Evolutionary conservation across 1,284 basidiomycete genomes (phyloP), one percentile per base, ranked within the genome.

Genomic region (Ustilago tritici): DNA sequence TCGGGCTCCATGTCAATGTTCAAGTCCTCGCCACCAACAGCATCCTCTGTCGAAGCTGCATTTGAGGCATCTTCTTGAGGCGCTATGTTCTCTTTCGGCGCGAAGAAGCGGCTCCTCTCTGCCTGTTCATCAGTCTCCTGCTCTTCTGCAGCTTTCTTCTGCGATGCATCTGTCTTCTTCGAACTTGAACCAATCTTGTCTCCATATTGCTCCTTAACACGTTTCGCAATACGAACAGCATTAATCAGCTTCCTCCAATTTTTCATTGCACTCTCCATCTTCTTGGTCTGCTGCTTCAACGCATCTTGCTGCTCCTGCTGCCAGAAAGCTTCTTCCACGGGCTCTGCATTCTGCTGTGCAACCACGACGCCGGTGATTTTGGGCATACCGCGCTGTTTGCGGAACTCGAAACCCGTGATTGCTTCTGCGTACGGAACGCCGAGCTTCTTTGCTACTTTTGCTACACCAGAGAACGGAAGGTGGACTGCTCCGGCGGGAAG

Each of bases 401-500:
- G 93, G 88, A 99, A 99, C 87, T 98, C 96, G 86, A 99, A 99
- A 14, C 95, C 93, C 57, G 91, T 93, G 87, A 94, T 95, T 78
- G 97, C 95, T 87, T 99, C 96, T 32, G 95, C 95, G 87, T 91
- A 94, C 86, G 94, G 92, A 61, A 98, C 91, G 3, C 91, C 93
- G 11, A 99, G 89, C 86, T 92, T 91, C 82, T 92, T 92, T 3
- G 95, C 95, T 68, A 97, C 90, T 87, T 97, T 98, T 7, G 92
- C 81, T 0, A 79, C 73, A n/a, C 81, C 78, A 4, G 61, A 70
- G 65, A 78, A 93, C 19, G 95, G 93, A 40, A 99, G 88, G 87
- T 98, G 94, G 1, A 89, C 92, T 4, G 91, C 94, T 15, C 96
- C 96, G 59, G 87, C 88, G 0, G 97, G 97, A 31, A 99, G 89